Evolutionary conservation across 208 protist genomes (phyloP).

Genomic region (Crithidia expoeki): DNA sequence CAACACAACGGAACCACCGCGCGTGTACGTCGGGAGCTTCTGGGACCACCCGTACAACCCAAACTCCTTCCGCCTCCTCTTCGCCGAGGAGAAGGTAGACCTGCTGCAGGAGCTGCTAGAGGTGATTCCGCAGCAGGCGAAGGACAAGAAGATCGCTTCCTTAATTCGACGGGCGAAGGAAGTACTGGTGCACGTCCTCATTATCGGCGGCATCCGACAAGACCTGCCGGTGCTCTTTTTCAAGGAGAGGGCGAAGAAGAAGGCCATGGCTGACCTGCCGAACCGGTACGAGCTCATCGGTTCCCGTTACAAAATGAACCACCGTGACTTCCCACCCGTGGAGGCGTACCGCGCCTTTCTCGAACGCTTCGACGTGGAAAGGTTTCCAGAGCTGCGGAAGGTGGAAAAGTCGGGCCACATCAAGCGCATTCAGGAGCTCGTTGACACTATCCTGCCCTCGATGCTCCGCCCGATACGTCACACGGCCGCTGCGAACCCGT

Average conservation of each 20-base stretch:
- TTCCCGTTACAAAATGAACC: slow-evolving; percentile 62
- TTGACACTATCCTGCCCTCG: slow-evolving; percentile 58
- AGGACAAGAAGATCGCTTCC: slow-evolving; percentile 90
- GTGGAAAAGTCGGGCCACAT: slow-evolving; percentile 71
- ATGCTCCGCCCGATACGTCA: slow-evolving; percentile 61
- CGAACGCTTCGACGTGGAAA: slow-evolving; percentile 69
- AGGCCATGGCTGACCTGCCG: slow-evolving; percentile 56
- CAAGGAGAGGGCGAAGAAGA: slow-evolving; percentile 65
- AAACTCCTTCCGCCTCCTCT: slow-evolving; percentile 68
- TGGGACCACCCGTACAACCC: slow-evolving; percentile 90
- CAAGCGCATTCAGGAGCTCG: slow-evolving; percentile 45
- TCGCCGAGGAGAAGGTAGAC: slow-evolving; percentile 84
- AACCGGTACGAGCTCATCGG: slow-evolving; percentile 64
- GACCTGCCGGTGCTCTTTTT: slow-evolving; percentile 83
- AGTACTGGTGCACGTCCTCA: slow-evolving; percentile 86
- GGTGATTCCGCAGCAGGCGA: slow-evolving; percentile 80
- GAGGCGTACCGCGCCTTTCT: slow-evolving; percentile 53
- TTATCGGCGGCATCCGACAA: slow-evolving; percentile 72
- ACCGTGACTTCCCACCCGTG: slow-evolving; percentile 58
- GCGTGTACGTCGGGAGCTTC: slow-evolving; percentile 96
- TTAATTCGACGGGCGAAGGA: slow-evolving; percentile 89
- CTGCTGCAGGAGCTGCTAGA: slow-evolving; percentile 81
- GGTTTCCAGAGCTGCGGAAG: slow-evolving; percentile 64
- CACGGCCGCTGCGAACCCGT: slow-evolving; percentile 27
- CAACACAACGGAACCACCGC: slow-evolving; percentile 92